phyloP scores from a whole-genome alignment of 1,284 basidiomycete species.

The Lentinula novae-zelandiae region DNA sequence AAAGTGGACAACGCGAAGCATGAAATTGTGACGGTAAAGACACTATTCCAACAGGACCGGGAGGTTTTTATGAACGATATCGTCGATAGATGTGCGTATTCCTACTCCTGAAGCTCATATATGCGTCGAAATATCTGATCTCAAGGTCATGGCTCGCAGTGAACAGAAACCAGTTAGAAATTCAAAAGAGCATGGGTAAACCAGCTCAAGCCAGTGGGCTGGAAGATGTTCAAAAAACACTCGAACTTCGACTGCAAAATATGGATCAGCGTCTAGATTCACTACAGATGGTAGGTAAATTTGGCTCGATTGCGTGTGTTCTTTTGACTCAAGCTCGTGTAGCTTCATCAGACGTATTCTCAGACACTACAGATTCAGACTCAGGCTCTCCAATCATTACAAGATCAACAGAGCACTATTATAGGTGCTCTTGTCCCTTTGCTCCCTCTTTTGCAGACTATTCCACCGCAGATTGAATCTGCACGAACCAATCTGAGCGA shows the following conservation, averaged over 20 bases:
- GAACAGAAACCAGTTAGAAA: slow-evolving; percentile 54
- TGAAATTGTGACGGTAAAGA: slow-evolving; percentile 41
- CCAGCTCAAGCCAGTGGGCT: slow-evolving; percentile 49
- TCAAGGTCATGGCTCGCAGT: slow-evolving; percentile 28
- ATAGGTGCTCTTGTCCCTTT: slow-evolving; percentile 50
- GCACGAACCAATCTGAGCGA: slow-evolving; percentile 40
- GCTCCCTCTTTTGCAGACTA: slow-evolving; percentile 50
- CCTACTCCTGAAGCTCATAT: slow-evolving; percentile 13
- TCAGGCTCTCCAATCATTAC: slow-evolving; percentile 50
- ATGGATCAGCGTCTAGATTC: slow-evolving; percentile 55
- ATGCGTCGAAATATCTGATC: slow-evolving; percentile 18
- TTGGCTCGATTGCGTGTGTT: background rate
- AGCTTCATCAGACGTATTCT: slow-evolving; percentile 43
- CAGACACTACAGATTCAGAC: slow-evolving; percentile 47
- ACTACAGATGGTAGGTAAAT: slow-evolving; percentile 50
- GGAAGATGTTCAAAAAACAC: slow-evolving; percentile 35
- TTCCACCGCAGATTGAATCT: slow-evolving; percentile 55
- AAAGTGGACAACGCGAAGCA: slow-evolving; percentile 37
- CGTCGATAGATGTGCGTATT: slow-evolving; percentile 39
- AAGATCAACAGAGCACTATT: slow-evolving; percentile 52
- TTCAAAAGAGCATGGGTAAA: slow-evolving; percentile 52
- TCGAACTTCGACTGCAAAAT: slow-evolving; percentile 38
- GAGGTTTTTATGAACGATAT: slow-evolving; percentile 41
- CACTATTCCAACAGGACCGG: slow-evolving; percentile 41
- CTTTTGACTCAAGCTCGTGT: background rate